Evolutionary conservation across 2,329 filamentous ascomycete species (phyloP).

Genomic region (Hortaea werneckii): DNA sequence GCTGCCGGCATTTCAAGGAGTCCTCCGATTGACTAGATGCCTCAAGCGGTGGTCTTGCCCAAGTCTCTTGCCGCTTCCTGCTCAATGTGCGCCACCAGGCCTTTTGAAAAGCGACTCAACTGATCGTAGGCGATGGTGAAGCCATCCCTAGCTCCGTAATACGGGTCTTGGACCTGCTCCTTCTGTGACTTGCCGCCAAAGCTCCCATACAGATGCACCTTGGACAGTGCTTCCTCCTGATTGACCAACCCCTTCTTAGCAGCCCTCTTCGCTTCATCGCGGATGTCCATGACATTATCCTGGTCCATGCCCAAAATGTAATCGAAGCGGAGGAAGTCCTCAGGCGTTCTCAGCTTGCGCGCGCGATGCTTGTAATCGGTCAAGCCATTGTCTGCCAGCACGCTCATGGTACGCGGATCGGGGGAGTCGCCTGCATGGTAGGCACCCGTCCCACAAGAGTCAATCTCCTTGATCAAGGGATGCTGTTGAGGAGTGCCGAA

Average conservation of each 20-base stretch:
- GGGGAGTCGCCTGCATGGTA: conserved; percentile 73
- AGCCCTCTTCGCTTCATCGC: conserved; percentile 46
- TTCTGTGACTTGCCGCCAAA: conserved; percentile 51
- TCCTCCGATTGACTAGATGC: too few species aligned
- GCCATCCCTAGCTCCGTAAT: conserved; percentile 75
- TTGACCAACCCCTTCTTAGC: conserved; percentile 29
- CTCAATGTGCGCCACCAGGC: conserved; percentile 57
- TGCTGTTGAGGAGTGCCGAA: conserved; percentile 39
- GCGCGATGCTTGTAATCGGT: conserved; percentile 66
- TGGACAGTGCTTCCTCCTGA: conserved; percentile 31
- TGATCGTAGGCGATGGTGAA: conserved; percentile 85
- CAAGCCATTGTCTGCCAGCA: conserved; percentile 58
- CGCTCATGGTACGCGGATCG: conserved; percentile 74
- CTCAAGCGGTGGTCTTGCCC: too few species aligned
- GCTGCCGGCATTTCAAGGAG: too few species aligned
- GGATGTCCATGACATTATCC: conserved; percentile 63
- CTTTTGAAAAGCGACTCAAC: conserved; percentile 63
- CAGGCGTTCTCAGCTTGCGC: conserved; percentile 54
- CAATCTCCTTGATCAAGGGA: conserved; percentile 55
- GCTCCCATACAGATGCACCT: conserved; percentile 64
- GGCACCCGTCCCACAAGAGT: conserved; percentile 82
- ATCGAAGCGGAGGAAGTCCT: conserved; percentile 78
- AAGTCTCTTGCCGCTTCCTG: conserved; percentile 15
- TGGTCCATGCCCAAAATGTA: conserved; percentile 94
- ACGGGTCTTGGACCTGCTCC: conserved; percentile 77